Evolutionary conservation across 2,329 filamentous ascomycete species (phyloP), one percentile per base, ranked within the genome.

Genomic region (Fusarium redolens): DNA sequence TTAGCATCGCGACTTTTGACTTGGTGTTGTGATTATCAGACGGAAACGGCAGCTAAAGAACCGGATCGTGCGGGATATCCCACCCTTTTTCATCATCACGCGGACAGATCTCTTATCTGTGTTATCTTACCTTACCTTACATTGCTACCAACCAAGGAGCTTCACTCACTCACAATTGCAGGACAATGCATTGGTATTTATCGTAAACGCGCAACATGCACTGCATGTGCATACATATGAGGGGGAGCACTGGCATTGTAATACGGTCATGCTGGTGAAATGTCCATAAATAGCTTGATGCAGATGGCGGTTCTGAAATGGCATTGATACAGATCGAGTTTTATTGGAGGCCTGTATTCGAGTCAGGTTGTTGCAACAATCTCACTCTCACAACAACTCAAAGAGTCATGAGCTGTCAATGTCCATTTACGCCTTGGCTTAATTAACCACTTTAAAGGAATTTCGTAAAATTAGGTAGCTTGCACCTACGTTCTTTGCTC

Each of bases 51-150:
- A 69, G 58, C 58, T 69, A 69, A 56, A 65, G 20, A 51, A 35
- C 35, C 51, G 60, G 63, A 50, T 51, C 11, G 44, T 51, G 65
- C 65, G 65, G 65, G 62, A 68, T 68, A 65, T 69, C 66, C 66
- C 65, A 69, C 58, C 31, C 45, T 54, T 69, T 65, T 69, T 62
- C 9, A 54, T 45, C 66, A 69, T 69, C 66, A 69, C 66, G 66
- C 65, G 66, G 66, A 65, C 66, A 56, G 66, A 69, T 69, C 66
- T 69, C 66, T 69, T 69, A 69, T 69, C 66, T 69, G 28, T 7
- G 28, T 28, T 28, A 28, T 28, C 28, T 28, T 28, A n/a, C 54
- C 22, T 22, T 68, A 68, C 61, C 65, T 61, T 31, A 41, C 25
- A 15, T 47, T 11, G 9, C 17, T 37, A 11, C 37, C 28, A 52